Percentiles rank a stretch among this genome's conserved stretches.
Evolutionary conservation across 2,329 filamentous ascomycete species (phyloP).

Genomic region (Fusarium avenaceum): DNA sequence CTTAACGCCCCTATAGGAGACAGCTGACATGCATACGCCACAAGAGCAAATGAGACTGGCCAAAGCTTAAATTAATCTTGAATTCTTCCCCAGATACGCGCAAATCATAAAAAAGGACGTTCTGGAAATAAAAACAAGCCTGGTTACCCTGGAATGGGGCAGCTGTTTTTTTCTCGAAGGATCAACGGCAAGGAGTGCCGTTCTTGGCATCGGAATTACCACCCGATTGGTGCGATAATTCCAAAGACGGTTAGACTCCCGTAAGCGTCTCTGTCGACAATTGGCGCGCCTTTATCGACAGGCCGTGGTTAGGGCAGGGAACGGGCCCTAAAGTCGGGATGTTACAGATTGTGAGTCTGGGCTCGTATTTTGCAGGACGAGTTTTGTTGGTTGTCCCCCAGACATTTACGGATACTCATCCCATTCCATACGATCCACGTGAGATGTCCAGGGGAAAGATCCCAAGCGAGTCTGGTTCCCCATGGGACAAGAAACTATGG

Average conservation of each 20-base stretch:
- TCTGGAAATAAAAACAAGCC: background rate
- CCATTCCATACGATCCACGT: conserved; percentile 9
- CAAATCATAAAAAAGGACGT: background rate
- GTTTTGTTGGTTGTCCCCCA: background rate
- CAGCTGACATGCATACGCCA: background rate
- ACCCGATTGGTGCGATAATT: conserved; percentile 36
- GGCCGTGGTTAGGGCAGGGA: too few relatives aligned
- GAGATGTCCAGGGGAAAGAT: conserved; percentile 15
- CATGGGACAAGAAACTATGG: background rate
- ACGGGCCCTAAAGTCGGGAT: background rate
- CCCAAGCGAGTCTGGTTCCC: background rate
- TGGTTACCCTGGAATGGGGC: background rate
- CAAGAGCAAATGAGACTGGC: background rate
- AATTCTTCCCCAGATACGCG: background rate
- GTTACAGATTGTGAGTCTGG: conserved; percentile 18
- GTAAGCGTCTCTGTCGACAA: background rate
- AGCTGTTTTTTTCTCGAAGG: conserved; percentile 16
- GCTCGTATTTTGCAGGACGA: background rate
- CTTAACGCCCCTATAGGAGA: background rate
- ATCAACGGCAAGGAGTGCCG: conserved; percentile 33
- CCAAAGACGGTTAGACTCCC: background rate
- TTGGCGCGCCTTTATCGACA: conserved; percentile 20
- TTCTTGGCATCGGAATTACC: background rate
- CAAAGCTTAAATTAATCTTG: background rate
- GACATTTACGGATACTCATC: background rate